Conservation (phyloP, 1,284 basidiomycete species). For the Trametes pubescens region DNA sequence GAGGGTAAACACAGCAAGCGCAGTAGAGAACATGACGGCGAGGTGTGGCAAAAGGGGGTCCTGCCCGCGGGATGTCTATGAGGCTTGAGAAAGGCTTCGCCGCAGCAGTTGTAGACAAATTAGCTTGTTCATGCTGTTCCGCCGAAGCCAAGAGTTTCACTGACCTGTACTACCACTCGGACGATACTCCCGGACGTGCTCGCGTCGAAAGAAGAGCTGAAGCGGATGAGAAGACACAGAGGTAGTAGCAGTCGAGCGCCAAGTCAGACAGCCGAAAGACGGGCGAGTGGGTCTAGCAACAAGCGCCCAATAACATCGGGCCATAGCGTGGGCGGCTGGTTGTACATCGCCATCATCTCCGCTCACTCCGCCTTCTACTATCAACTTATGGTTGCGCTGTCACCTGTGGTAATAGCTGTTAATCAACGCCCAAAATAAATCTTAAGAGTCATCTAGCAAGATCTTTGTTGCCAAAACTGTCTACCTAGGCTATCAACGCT, state of each 20-base stretch:
- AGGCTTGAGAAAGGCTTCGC: background rate
- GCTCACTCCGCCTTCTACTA: background rate
- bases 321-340: background rate
- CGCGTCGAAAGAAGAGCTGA: background rate
- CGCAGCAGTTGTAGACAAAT: slow-evolving; percentile 7
- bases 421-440: too few relatives aligned
- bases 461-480: too few relatives aligned
- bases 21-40: slow-evolving; percentile 23
- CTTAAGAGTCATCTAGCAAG: too few relatives aligned
- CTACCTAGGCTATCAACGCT: too few relatives aligned
- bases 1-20: slow-evolving; percentile 28
- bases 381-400: too few relatives aligned
- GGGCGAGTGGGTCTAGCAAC: background rate
- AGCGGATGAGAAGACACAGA: background rate
- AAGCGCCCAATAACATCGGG: background rate
- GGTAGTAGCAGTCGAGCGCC: slow-evolving; percentile 45
- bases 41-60: slow-evolving; percentile 5
- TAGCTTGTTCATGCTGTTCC: background rate
- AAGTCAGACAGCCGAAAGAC: background rate
- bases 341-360: background rate
- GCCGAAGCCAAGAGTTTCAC: slow-evolving; percentile 9
- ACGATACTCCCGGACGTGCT: background rate
- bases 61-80: slow-evolving; percentile 14
- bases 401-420: too few relatives aligned
- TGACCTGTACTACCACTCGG: background rate